Evolutionary conservation across 768 basidiomycete genomes (phyloP).

Genomic region (Amyloporia xantha): DNA sequence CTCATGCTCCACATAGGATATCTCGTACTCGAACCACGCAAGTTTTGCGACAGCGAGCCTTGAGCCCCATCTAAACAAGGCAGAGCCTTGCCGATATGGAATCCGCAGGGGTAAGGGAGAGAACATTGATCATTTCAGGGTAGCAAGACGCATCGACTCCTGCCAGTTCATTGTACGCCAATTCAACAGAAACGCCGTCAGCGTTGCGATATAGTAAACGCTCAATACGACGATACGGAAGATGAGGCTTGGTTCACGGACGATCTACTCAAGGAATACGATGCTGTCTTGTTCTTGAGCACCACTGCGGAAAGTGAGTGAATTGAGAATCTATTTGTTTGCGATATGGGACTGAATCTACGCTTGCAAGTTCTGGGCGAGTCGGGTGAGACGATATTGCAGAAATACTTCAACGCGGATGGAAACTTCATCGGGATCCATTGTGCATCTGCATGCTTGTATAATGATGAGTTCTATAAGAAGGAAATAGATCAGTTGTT

Average conservation of each 20-base stretch:
- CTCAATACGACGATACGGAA: constrained; percentile 39
- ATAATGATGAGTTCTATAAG: constrained; percentile 34
- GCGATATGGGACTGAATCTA: neutral
- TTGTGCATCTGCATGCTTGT: constrained; percentile 36
- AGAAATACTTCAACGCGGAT: constrained; percentile 36
- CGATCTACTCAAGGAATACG: constrained; percentile 32
- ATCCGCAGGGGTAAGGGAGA: neutral
- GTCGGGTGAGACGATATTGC: constrained; percentile 33
- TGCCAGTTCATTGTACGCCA: neutral
- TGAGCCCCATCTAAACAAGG: neutral
- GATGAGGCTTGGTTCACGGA: constrained; percentile 36
- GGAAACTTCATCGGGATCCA: constrained; percentile 43
- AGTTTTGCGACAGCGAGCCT: neutral
- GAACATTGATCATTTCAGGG: neutral
- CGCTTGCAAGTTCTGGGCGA: constrained; percentile 33
- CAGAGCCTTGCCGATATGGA: neutral
- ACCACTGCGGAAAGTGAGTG: constrained; percentile 39
- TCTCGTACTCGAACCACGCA: neutral
- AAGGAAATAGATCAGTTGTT: constrained; percentile 30
- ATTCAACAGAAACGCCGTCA: too few relatives aligned
- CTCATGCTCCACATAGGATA: neutral
- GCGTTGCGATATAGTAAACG: too few relatives aligned
- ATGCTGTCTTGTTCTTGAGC: constrained; percentile 38
- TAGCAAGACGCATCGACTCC: neutral
- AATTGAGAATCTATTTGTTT: neutral